Conservation (phyloP, 179 eudicot genomes). For the Spinacia oleracea region DNA sequence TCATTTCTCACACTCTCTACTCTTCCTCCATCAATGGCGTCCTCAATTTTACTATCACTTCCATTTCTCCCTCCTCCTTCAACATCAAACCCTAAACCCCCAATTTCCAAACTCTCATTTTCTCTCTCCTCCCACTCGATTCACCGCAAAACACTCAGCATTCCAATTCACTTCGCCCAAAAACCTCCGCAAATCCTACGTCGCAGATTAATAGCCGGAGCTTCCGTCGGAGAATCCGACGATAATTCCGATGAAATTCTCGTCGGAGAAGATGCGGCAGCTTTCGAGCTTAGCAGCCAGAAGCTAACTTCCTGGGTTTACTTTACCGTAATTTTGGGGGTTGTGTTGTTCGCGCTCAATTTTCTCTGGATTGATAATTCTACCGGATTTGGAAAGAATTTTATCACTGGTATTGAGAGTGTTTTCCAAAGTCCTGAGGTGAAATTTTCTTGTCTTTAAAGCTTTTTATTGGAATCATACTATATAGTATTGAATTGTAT, state of each 20-base stretch:
- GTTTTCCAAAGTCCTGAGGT: slow-evolving; percentile 77
- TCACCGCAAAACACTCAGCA: neutral
- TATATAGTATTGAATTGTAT: neutral
- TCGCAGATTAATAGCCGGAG: slow-evolving; percentile 32
- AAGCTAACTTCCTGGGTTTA: slow-evolving; percentile 84
- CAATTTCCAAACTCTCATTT: slow-evolving; percentile 15
- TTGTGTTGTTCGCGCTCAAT: slow-evolving; percentile 68
- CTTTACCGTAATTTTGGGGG: slow-evolving; percentile 64
- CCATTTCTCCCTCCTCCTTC: slow-evolving; percentile 26
- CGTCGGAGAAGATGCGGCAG: slow-evolving; percentile 84
- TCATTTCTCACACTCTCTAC: neutral
- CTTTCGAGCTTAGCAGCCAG: slow-evolving; percentile 63
- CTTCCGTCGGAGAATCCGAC: slow-evolving; percentile 43
- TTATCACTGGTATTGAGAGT: slow-evolving; percentile 49
- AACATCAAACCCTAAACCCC: slow-evolving; percentile 24
- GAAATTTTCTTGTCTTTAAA: neutral
- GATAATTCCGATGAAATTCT: slow-evolving; percentile 33
- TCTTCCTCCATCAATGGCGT: slow-evolving; percentile 43
- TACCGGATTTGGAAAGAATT: slow-evolving; percentile 73
- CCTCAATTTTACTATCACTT: slow-evolving; percentile 48
- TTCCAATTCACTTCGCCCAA: slow-evolving; percentile 2
- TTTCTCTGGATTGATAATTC: slow-evolving; percentile 78
- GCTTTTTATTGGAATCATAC: neutral
- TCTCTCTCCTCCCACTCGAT: slow-evolving; percentile 16
- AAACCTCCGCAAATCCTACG: slow-evolving; percentile 21